These are phyloP conservation scores for Penicillium manginii DNA, from an alignment of 495 filamentous ascomycete genomes.

Conservation along the genomic window DNA sequence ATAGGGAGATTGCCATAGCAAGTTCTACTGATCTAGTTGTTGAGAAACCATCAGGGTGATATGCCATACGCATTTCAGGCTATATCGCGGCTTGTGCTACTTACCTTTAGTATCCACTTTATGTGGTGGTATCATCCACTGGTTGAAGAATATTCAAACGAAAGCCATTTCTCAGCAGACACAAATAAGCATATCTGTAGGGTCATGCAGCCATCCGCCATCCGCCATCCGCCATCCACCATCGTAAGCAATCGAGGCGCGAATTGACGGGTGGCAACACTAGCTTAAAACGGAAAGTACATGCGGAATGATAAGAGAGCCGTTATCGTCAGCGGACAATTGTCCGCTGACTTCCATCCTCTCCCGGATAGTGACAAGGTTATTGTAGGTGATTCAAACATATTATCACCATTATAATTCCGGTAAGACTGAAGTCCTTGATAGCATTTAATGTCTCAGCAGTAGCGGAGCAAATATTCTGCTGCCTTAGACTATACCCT, in stretches of 20 bases:
- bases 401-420: not conserved
- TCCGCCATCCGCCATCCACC: not conserved
- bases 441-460: not conserved
- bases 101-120: not conserved
- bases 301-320: slow-evolving; percentile 24
- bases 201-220: slow-evolving; percentile 8
- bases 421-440: not conserved
- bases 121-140: no score
- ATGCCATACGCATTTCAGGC: not conserved
- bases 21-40: not conserved
- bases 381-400: not conserved
- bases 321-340: slow-evolving; percentile 16
- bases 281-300: slow-evolving; percentile 26
- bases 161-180: not conserved
- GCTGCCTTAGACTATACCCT: not conserved
- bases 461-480: not conserved
- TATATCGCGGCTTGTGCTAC: not conserved
- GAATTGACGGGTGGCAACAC: slow-evolving; percentile 18
- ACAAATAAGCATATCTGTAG: not conserved
- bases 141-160: no score
- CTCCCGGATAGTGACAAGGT: not conserved
- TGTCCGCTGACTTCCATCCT: slow-evolving; percentile 12
- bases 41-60: not conserved
- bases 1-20: not conserved
- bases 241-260: slow-evolving; percentile 1